Conservation (phyloP, 495 filamentous ascomycete genomes). For the Neurospora sp. region DNA sequence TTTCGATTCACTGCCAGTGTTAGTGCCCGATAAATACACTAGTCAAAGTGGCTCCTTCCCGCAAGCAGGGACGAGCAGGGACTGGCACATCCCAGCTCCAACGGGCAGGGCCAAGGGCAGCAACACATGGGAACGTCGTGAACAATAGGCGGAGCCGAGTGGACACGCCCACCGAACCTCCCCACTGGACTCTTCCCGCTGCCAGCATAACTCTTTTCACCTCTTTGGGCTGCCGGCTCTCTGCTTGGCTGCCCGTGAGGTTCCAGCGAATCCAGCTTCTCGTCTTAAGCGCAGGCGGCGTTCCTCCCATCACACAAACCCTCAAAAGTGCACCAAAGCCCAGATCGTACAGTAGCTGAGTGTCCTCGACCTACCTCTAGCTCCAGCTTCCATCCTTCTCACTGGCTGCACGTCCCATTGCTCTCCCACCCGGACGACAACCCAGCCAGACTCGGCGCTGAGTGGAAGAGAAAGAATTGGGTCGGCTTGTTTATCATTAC, state of each 20-base stretch:
- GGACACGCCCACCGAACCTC: neutral
- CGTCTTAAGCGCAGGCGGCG: neutral
- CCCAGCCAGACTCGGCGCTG: neutral
- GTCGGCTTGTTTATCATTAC: neutral
- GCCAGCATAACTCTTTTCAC: neutral
- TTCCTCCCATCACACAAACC: neutral
- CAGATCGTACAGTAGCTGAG: neutral
- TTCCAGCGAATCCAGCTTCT: neutral
- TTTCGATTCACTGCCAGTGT: neutral
- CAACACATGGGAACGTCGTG: neutral
- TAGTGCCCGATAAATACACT: neutral
- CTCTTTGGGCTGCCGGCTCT: neutral
- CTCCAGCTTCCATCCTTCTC: neutral
- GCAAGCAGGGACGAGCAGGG: neutral
- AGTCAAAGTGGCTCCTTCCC: neutral
- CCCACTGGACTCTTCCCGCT: neutral
- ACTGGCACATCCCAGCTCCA: neutral
- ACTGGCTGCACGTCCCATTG: neutral
- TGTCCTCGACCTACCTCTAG: neutral
- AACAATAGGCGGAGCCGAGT: neutral
- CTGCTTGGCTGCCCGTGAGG: neutral
- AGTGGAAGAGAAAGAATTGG: neutral
- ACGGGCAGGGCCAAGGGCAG: neutral
- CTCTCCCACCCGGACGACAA: neutral
- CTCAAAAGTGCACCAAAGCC: neutral